phyloP scores from a whole-genome alignment of 2,329 filamentous ascomycete species.

The Lachnellula subtilissima region DNA sequence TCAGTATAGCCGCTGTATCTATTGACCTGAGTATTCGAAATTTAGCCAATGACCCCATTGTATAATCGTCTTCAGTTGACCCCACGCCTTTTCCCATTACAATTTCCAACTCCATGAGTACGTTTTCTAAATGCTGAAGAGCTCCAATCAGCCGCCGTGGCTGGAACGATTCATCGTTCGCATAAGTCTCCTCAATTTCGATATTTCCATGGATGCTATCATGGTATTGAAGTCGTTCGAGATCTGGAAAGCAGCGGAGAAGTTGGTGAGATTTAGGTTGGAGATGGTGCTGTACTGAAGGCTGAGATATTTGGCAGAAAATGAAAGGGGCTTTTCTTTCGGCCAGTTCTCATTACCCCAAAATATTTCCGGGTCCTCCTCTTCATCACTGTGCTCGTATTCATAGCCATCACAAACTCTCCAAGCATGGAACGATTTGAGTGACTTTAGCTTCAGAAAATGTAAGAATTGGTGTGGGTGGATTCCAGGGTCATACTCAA shows the following conservation, averaged over 20 bases:
- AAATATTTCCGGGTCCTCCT: too few relatives aligned
- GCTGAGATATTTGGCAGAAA: background rate
- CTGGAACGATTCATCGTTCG: too few relatives aligned
- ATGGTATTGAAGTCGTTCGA: background rate
- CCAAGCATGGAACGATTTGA: background rate
- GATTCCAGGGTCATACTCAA: background rate
- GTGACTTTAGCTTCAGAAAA: background rate
- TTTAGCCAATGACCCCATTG: background rate
- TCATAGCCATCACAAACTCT: too few relatives aligned
- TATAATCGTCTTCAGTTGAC: background rate
- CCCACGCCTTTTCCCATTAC: too few relatives aligned
- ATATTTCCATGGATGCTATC: rapidly evolving
- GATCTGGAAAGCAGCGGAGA: background rate
- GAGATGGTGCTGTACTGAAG: background rate
- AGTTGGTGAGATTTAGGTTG: background rate
- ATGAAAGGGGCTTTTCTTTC: background rate
- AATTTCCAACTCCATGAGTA: background rate
- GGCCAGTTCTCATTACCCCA: too few relatives aligned
- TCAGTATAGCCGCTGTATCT: background rate
- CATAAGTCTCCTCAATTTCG: background rate
- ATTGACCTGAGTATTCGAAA: background rate
- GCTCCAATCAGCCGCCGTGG: background rate
- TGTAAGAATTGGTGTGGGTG: background rate
- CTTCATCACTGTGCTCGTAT: too few relatives aligned
- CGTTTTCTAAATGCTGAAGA: background rate